Evolutionary conservation across 495 filamentous ascomycete genomes (phyloP), one percentile per base, ranked within the genome.

Genomic region (Polyplosphaeria fusca): DNA sequence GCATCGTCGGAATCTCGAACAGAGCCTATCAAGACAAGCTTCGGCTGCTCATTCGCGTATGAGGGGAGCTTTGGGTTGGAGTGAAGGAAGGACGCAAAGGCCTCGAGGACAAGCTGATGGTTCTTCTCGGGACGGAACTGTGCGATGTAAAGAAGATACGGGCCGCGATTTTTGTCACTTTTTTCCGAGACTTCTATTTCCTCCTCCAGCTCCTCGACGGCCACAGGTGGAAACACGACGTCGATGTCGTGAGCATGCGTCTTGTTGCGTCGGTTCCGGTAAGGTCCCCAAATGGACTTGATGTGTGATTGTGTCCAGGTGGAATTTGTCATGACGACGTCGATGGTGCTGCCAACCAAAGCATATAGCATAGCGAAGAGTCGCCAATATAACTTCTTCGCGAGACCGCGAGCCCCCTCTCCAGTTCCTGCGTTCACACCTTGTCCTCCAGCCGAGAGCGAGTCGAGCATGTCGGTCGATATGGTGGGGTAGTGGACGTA

Each of bases 401-500:
- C 65, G 3, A 68, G 62, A 16, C 90, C 91, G 62, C 76, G 82
- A 20, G 73, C 46, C 2, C 91, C 91, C 35, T 71, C 77, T 4
- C 91, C 91, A 26, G 83, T 77, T 26, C 91, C 90, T 5, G 89
- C 88, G 68, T 96, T 91, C 47, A 93, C 74, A 4, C 91, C 92
- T 57, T 90, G 83, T 7, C 76, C 70, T n/a, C 79, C 84, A 63
- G 60, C 32, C 9, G 73, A 73, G 24, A 98, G 83, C 18, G 88
- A 89, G 37, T 76, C 77, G 4, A 98, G 84, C 93, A 98, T 98
- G 70, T 98, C 94, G 27, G 92, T 98, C 4, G 91, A 96, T 42
- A 98, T 98, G 41, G 93, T 96, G 4, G 93, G 93, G 68, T 96
- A 98, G 70, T 98, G 93, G 1, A 98, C 91, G 66, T 98, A 98